A percentile compares a stretch with the other conserved stretches of the same genome.
These are phyloP conservation scores for Phytophthora palmivora DNA, from an alignment of 352 stramenopile genomes.

Conservation along the genomic window DNA sequence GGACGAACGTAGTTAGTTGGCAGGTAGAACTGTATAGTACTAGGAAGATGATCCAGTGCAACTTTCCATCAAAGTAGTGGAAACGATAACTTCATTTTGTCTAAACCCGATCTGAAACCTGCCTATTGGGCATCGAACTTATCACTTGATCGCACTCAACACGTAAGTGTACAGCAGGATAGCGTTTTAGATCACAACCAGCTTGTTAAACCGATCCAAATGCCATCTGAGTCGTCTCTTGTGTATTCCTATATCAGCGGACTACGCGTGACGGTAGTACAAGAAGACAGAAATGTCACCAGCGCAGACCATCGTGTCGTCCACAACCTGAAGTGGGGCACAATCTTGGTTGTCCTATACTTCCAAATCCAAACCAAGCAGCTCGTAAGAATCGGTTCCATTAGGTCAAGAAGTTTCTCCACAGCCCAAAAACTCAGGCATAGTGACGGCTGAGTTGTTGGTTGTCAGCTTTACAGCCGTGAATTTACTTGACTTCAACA, in stretches of 20 bases:
- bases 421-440: constrained; percentile 45
- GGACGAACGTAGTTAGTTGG: too few species aligned
- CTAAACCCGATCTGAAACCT: too few species aligned
- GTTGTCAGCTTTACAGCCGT: constrained; percentile 38
- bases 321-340: constrained; percentile 19
- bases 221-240: constrained; percentile 23
- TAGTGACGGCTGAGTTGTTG: constrained; percentile 34
- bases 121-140: background rate
- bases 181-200: constrained; percentile 46
- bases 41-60: too few species aligned
- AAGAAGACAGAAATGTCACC: constrained; percentile 33
- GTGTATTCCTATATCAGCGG: constrained; percentile 42
- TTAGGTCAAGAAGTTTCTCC: constrained; percentile 31
- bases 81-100: too few species aligned
- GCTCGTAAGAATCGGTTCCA: constrained; percentile 27
- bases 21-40: too few species aligned
- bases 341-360: constrained; percentile 45
- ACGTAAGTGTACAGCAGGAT: constrained; percentile 53
- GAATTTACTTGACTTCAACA: constrained; percentile 40
- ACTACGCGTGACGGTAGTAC: constrained; percentile 53
- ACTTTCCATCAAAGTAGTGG: too few species aligned
- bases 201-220: constrained; percentile 54
- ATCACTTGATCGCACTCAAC: constrained; percentile 45
- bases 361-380: constrained; percentile 43
- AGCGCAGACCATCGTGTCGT: constrained; percentile 51